Evolutionary conservation across 31 red algal genomes (phyloP), one percentile per base, ranked within the genome.

Genomic region (Bonnemaisonia californica): DNA sequence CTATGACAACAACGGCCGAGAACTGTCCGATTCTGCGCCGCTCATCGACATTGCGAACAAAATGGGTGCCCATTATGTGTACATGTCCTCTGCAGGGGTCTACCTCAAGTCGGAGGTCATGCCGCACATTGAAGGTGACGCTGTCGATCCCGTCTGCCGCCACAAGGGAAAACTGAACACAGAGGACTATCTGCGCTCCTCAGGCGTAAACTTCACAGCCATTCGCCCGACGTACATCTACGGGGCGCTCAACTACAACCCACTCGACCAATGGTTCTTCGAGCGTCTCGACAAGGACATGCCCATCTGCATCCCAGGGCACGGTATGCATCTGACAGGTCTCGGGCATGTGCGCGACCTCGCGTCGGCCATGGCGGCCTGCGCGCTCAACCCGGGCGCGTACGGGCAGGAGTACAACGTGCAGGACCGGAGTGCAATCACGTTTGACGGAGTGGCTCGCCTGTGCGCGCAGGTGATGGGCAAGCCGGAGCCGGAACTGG

Each of bases 141-240:
- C 62, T 1, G 77, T 77, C 19, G 97, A 99, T 72, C 93, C 84
- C 21, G 79, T 93, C 16, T 91, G 84, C 37, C 77, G 97, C 41
- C 97, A 99, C 74, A 91, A 93, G 59, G 97, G 97, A 58, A 99
- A 99, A 41, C 74, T 93, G 19, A 73, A 99, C 62, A 99, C 97
- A n/a, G 97, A 99, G 70, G 74, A 91, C 19, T 99, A 93, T 57
- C 51, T 99, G 65, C 80, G 74, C 37, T 27, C 45, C 8, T 66
- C 84, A 2, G 89, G 75, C 32, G 54, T 99, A 27, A 94, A 74
- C 16, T 96, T 59, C 71, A 99, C 97, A 12, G 69, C 92, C 57
- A 99, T 99, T 66, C 81, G 97, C 26, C 97, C 97, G 12, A 99
- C 97, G 2, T 99, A 99, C 57, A 99, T 99, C 55, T 99, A 99